Evolutionary conservation across 2,329 filamentous ascomycete genomes (phyloP).

Genomic region (Scytalidium lignicola): DNA sequence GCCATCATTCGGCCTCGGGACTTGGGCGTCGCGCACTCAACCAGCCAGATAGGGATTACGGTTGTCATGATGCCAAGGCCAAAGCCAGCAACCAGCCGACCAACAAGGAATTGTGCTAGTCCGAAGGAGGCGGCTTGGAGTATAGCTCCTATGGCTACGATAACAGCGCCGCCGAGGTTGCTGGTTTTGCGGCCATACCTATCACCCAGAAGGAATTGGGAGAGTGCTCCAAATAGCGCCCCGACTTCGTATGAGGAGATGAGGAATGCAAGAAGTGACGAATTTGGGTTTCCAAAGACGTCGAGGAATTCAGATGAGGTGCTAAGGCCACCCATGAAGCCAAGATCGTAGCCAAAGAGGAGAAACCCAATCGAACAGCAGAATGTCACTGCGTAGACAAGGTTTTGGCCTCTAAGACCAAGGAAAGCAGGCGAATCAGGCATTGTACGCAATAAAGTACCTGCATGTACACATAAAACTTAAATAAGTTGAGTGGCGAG

Average conservation of each 20-base stretch:
- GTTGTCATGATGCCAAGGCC: constrained; percentile 32
- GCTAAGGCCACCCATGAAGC: constrained; percentile 44
- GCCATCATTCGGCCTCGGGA: constrained; percentile 30
- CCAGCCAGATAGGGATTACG: constrained; percentile 34
- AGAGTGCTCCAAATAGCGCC: constrained; percentile 34
- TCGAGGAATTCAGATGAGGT: constrained; percentile 43
- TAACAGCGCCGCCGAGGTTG: constrained; percentile 9
- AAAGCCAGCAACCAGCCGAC: constrained; percentile 35
- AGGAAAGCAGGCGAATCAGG: background rate
- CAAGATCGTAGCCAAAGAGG: constrained; percentile 3
- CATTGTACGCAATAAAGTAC: too few relatives aligned
- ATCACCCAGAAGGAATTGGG: constrained; percentile 14
- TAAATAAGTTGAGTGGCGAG: too few relatives aligned
- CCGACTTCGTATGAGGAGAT: constrained; percentile 1
- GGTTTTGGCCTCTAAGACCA: background rate
- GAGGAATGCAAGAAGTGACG: constrained; percentile 1
- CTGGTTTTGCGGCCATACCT: constrained; percentile 14
- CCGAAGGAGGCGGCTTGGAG: constrained; percentile 21
- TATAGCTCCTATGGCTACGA: constrained; percentile 11
- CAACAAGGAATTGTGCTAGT: constrained; percentile 37
- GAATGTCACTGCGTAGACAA: background rate
- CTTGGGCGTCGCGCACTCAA: constrained; percentile 31
- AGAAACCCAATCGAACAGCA: constrained; percentile 2
- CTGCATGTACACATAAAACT: too few relatives aligned
- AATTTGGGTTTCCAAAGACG: constrained; percentile 21